phyloP scores from a whole-genome alignment of 2,329 filamentous ascomycete genomes.

The Sphaceloma murrayae region DNA sequence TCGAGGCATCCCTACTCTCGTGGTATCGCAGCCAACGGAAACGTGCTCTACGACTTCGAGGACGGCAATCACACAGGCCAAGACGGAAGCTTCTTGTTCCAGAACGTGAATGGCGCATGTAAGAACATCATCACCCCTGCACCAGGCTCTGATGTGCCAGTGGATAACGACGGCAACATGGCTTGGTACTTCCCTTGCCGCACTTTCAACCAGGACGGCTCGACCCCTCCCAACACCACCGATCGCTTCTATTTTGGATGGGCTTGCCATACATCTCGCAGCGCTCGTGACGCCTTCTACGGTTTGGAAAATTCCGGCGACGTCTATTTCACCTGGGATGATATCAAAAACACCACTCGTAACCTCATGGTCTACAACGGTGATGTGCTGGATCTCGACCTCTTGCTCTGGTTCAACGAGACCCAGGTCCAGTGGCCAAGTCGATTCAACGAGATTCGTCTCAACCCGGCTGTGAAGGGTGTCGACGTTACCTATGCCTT shows the following conservation, averaged over 20 bases:
- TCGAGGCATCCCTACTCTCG: slow-evolving; percentile 72
- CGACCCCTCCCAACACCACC: slow-evolving; percentile 63
- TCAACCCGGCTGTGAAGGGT: slow-evolving; percentile 62
- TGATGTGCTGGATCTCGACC: slow-evolving; percentile 79
- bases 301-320: slow-evolving; percentile 61
- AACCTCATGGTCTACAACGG: slow-evolving; percentile 94
- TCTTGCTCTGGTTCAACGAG: slow-evolving; percentile 83
- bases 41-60: slow-evolving; percentile 79
- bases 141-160: slow-evolving; percentile 65
- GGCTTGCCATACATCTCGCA: slow-evolving; percentile 69
- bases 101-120: slow-evolving; percentile 95
- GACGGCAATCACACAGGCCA: slow-evolving; percentile 66
- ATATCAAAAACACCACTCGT: slow-evolving; percentile 76
- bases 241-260: slow-evolving; percentile 73
- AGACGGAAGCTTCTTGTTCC: slow-evolving; percentile 94
- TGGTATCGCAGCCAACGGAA: slow-evolving; percentile 64
- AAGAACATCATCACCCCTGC: slow-evolving; percentile 76
- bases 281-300: slow-evolving; percentile 67
- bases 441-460: slow-evolving; percentile 69
- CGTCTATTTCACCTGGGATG: slow-evolving; percentile 93
- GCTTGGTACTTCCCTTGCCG: slow-evolving; percentile 97
- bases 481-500: slow-evolving; percentile 84
- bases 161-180: slow-evolving; percentile 60
- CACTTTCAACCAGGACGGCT: slow-evolving; percentile 88
- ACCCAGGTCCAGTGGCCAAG: slow-evolving; percentile 65